A percentile compares a stretch with the other conserved stretches of the same genome.
Evolutionary conservation across 306 rosid genomes (phyloP).

Genomic region (Gillenia trifoliata): DNA sequence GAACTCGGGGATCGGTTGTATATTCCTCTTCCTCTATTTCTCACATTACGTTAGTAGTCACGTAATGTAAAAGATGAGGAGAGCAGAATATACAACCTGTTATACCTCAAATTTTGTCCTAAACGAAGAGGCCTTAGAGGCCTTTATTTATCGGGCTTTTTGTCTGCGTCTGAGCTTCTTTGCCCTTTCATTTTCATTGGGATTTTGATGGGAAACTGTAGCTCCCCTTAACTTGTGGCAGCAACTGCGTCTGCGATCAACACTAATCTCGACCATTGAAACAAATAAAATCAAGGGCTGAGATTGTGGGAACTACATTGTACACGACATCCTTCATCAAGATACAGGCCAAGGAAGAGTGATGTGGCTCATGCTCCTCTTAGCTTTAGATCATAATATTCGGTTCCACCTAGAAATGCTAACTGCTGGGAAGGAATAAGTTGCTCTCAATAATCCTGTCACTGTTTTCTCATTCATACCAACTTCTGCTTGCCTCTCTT

Average conservation of each 20-base stretch:
- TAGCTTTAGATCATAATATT: not conserved
- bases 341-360: not conserved
- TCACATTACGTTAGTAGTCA: not conserved
- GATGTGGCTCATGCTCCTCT: constrained; percentile 6
- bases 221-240: not conserved
- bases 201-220: not conserved
- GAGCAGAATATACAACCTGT: not conserved
- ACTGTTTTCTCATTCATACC: not conserved
- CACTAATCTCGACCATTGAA: not conserved
- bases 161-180: constrained; percentile 12
- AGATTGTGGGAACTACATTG: not conserved
- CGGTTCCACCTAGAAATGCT: not conserved
- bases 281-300: too few species aligned
- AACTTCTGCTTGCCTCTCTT: not conserved
- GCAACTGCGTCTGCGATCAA: not conserved
- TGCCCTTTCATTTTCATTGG: constrained; percentile 18
- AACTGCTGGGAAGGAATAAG: not conserved
- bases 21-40: not conserved
- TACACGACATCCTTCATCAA: not conserved
- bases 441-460: constrained; percentile 9
- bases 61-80: not conserved
- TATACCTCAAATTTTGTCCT: not conserved
- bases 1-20: not conserved
- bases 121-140: not conserved
- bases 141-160: not conserved